Conservation (phyloP, 2,329 filamentous ascomycete species). For the Diaporthe capsici region DNA sequence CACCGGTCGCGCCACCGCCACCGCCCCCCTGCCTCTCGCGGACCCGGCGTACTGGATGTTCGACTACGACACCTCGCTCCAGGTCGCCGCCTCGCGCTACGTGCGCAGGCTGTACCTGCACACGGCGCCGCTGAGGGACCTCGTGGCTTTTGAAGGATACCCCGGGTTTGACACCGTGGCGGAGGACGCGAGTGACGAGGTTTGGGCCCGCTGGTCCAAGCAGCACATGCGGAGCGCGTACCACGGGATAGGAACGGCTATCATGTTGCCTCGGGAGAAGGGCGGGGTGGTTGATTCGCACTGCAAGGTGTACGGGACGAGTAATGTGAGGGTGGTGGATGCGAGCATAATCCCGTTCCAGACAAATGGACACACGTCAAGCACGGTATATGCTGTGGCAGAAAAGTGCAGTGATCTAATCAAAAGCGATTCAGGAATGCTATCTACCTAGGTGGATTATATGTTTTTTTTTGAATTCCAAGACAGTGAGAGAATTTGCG, state of each 20-base stretch:
- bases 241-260: not conserved
- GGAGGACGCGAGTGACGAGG: constrained; percentile 1
- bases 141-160: not conserved
- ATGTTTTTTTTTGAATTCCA: too few species aligned
- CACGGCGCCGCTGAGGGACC: not conserved
- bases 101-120: constrained; percentile 10
- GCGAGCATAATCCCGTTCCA: not conserved
- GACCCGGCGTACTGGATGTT: constrained; percentile 5
- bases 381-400: not conserved
- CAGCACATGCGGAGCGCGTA: not conserved
- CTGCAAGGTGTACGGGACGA: not conserved
- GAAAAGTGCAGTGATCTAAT: not conserved
- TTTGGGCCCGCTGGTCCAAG: not conserved
- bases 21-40: not conserved
- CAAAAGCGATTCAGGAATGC: not conserved
- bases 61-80: constrained; percentile 8
- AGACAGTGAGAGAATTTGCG: too few species aligned
- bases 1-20: not conserved
- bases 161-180: not conserved
- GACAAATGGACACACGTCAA: too few species aligned
- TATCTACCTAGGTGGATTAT: not conserved
- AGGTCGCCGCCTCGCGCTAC: not conserved
- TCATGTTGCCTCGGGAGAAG: not conserved
- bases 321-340: not conserved
- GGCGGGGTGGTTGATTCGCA: not conserved